Evolutionary conservation across 1,284 basidiomycete species (phyloP).

Genomic region (Moesziomyces parantarcticus): DNA sequence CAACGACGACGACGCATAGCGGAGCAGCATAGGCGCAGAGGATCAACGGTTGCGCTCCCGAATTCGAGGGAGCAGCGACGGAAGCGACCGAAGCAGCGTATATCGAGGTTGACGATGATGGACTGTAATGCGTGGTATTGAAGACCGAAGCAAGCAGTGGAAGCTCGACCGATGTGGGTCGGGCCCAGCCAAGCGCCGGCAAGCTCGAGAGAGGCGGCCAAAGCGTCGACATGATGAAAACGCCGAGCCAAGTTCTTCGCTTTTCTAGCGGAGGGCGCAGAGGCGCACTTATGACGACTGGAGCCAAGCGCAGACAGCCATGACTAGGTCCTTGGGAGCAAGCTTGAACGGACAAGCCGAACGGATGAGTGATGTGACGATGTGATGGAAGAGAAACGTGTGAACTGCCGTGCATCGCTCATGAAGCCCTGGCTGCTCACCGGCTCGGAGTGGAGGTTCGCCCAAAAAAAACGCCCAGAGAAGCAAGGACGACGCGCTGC

Average conservation of each 20-base stretch:
- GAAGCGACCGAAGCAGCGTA: background rate
- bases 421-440: too few relatives aligned
- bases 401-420: too few relatives aligned
- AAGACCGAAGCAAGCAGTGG: background rate
- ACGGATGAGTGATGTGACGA: too few relatives aligned
- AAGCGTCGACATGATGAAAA: background rate
- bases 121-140: background rate
- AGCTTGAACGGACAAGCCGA: too few relatives aligned
- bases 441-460: too few relatives aligned
- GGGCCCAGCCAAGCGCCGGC: too few relatives aligned
- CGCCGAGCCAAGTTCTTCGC: background rate
- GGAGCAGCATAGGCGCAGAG: background rate
- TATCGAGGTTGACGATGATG: background rate
- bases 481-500: too few relatives aligned
- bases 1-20: background rate
- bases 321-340: too few relatives aligned
- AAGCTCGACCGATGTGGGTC: background rate
- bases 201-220: background rate
- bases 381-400: too few relatives aligned
- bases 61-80: background rate
- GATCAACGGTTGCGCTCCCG: background rate
- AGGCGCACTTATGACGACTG: background rate
- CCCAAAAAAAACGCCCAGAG: too few relatives aligned
- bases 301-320: background rate
- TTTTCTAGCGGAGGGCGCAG: background rate